These are phyloP conservation scores for Nicotiana sylvestris DNA, from an alignment of 257 asterid species.

Conservation along the genomic window DNA sequence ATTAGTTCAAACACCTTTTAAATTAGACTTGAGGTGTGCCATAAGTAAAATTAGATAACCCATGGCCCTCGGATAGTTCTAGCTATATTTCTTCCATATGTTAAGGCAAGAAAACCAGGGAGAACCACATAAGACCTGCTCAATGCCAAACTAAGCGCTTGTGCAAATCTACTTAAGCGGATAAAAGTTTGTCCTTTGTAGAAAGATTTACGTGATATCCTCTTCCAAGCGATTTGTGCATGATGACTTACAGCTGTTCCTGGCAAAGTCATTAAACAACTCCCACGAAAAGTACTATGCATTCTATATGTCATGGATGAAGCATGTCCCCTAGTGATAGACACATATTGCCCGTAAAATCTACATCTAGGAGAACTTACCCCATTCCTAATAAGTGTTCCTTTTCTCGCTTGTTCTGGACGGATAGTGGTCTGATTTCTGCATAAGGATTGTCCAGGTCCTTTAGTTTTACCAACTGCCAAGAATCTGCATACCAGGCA, in stretches of 20 bases:
- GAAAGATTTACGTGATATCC: neutral
- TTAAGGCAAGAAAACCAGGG: constrained; percentile 2
- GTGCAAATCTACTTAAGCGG: constrained; percentile 2
- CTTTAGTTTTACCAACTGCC: constrained; percentile 12
- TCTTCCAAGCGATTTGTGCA: constrained; percentile 12
- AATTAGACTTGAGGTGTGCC: too few relatives aligned
- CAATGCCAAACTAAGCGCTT: constrained; percentile 16
- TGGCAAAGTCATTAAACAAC: neutral
- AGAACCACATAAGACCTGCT: constrained; percentile 6
- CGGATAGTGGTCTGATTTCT: neutral
- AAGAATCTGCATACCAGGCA: constrained; percentile 10
- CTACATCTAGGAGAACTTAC: neutral
- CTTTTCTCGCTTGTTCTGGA: neutral
- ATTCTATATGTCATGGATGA: neutral
- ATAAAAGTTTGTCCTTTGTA: neutral
- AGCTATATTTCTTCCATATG: constrained; percentile 7
- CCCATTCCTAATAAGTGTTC: neutral
- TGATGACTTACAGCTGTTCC: neutral
- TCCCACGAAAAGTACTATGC: neutral
- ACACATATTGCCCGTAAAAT: constrained; percentile 3
- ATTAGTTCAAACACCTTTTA: too few relatives aligned
- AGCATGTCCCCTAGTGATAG: neutral
- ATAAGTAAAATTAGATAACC: too few relatives aligned
- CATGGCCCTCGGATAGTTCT: too few relatives aligned
- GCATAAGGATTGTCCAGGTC: constrained; percentile 1